These are phyloP conservation scores for Lithospermum erythrorhizon DNA, from an alignment of 257 asterid species.

Conservation along the genomic window DNA sequence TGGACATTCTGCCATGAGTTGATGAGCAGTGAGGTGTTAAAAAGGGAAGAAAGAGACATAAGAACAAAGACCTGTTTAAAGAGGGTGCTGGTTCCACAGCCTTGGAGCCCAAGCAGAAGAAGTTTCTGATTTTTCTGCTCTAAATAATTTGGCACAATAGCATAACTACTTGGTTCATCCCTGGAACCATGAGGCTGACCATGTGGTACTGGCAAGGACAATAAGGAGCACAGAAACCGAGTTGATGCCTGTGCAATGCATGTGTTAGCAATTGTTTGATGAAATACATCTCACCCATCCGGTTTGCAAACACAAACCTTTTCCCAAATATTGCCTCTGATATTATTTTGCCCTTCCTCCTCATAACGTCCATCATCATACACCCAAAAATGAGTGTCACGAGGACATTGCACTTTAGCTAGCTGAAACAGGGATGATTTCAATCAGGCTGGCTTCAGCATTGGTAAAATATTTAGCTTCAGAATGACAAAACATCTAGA, in stretches of 20 bases:
- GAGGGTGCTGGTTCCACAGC: conserved; percentile 61
- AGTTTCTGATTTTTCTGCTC: conserved; percentile 44
- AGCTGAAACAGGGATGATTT: conserved; percentile 32
- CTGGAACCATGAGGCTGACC: conserved; percentile 24
- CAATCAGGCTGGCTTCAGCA: background rate
- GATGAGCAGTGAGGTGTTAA: background rate
- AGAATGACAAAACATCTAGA: background rate
- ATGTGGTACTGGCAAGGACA: conserved; percentile 58
- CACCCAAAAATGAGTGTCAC: conserved; percentile 67
- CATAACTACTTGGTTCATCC: conserved; percentile 21
- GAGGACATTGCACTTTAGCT: conserved; percentile 61
- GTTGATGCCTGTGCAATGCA: conserved; percentile 54
- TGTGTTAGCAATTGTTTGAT: background rate
- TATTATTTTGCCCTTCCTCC: conserved; percentile 83
- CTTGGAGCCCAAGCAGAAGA: conserved; percentile 59
- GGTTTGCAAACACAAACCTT: conserved; percentile 32
- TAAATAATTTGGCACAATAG: conserved; percentile 27
- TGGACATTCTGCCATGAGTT: background rate
- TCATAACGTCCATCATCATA: conserved; percentile 80
- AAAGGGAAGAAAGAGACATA: background rate
- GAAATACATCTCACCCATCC: background rate
- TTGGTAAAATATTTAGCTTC: background rate
- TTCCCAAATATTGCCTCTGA: conserved; percentile 69
- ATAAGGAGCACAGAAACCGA: conserved; percentile 58
- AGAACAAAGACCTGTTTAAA: conserved; percentile 50